A percentile compares a stretch with the other conserved stretches of the same genome.
phyloP scores from a whole-genome alignment of 2,329 filamentous ascomycete genomes.

The Trichoderma koningii region DNA sequence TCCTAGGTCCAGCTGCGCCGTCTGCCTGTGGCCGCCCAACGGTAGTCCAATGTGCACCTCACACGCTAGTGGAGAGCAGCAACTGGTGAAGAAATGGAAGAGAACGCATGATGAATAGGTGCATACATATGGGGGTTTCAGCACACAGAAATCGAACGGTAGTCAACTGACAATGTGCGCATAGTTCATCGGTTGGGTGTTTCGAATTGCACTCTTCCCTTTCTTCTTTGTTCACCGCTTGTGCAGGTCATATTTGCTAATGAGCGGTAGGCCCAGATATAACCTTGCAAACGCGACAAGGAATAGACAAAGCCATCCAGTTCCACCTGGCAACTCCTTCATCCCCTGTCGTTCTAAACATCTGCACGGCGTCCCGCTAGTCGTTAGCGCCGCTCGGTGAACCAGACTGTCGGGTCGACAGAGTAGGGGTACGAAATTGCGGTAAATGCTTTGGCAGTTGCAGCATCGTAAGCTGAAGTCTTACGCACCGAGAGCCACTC shows the following conservation, averaged over 20 bases:
- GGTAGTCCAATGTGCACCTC: not conserved
- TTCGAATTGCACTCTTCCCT: no score
- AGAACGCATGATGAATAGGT: no score
- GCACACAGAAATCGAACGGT: no score
- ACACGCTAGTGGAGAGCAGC: not conserved
- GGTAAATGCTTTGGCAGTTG: slow-evolving; percentile 1
- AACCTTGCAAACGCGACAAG: slow-evolving; percentile 4
- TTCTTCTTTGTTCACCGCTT: no score
- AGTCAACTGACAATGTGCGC: no score
- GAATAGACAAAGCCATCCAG: slow-evolving; percentile 8
- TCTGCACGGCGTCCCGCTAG: slow-evolving; percentile 26
- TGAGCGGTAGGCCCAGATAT: slow-evolving; percentile 6
- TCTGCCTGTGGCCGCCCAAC: not conserved
- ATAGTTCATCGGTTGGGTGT: no score
- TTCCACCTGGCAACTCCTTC: slow-evolving; percentile 22
- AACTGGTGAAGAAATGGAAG: no score
- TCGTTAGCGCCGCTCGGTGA: slow-evolving; percentile 28
- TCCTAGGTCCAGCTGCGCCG: not conserved
- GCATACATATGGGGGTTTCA: no score
- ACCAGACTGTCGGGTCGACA: slow-evolving; percentile 33
- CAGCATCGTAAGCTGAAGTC: not conserved
- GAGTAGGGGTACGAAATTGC: slow-evolving; percentile 30
- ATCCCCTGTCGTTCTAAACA: slow-evolving; percentile 24
- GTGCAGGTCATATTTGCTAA: slow-evolving; percentile 1
- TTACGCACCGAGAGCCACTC: not conserved